Percentiles rank a stretch among this genome's conserved stretches.
phyloP scores from a whole-genome alignment of 352 stramenopile species.

The Pilasporangium apinafurcum region DNA sequence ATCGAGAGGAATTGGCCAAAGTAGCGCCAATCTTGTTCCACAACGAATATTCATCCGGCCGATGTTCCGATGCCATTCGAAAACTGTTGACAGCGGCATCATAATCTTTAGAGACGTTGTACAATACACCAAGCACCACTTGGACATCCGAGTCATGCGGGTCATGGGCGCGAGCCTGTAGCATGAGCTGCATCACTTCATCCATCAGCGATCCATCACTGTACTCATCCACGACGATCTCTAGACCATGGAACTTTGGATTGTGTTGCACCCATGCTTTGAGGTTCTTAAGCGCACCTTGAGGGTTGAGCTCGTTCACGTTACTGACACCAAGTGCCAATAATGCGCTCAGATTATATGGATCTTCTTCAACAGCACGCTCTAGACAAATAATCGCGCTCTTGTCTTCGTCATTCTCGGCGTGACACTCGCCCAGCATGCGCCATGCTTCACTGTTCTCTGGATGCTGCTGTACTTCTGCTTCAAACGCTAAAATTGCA shows the following conservation, averaged over 20 bases:
- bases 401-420: constrained; percentile 96
- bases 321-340: constrained; percentile 93
- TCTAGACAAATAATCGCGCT: constrained; percentile 94
- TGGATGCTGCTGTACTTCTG: constrained; percentile 89
- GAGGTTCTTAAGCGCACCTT: constrained; percentile 89
- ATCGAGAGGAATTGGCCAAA: constrained; percentile 93
- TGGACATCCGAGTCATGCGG: constrained; percentile 70
- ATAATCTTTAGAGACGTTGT: constrained; percentile 97
- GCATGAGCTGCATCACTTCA: constrained; percentile 93
- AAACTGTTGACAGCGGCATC: constrained; percentile 91
- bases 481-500: constrained; percentile 94
- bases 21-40: constrained; percentile 98
- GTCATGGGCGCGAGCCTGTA: constrained; percentile 82
- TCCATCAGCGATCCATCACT: constrained; percentile 89
- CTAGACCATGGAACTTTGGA: constrained; percentile 94
- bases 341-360: constrained; percentile 92
- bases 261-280: constrained; percentile 97
- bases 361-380: constrained; percentile 91
- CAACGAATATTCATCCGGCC: constrained; percentile 93
- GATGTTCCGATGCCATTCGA: constrained; percentile 64
- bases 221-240: constrained; percentile 84
- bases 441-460: constrained; percentile 94
- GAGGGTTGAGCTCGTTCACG: constrained; percentile 95
- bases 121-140: constrained; percentile 95
- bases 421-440: constrained; percentile 93